These are phyloP conservation scores for Leucocoprinus sp. DNA, from an alignment of 768 basidiomycete species.

Conservation along the genomic window DNA sequence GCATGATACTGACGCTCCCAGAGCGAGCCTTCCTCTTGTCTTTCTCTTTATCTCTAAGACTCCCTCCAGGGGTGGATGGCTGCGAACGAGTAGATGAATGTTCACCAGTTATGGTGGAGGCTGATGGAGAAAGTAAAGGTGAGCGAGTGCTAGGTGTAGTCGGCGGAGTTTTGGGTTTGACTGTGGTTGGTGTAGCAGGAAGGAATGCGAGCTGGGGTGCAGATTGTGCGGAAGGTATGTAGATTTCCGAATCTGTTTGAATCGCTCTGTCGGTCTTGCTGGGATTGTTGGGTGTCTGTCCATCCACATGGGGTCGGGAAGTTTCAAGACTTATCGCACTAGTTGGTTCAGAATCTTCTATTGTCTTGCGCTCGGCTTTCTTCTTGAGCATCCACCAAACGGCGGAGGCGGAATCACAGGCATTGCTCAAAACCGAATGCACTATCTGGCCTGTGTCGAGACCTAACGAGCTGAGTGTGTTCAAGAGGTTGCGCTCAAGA, in stretches of 20 bases:
- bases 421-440: conserved; percentile 87
- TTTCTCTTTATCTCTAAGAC: conserved; percentile 48
- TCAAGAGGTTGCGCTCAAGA: conserved; percentile 73
- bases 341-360: conserved; percentile 23
- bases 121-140: conserved; percentile 50
- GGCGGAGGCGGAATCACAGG: conserved; percentile 87
- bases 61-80: conserved; percentile 63
- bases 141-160: conserved; percentile 34
- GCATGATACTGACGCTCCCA: conserved; percentile 93
- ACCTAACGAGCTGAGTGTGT: conserved; percentile 64
- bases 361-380: conserved; percentile 57
- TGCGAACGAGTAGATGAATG: conserved; percentile 50
- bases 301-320: conserved; percentile 7
- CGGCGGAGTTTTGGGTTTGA: conserved; percentile 45
- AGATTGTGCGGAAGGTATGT: conserved; percentile 10
- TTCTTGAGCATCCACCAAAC: conserved; percentile 95
- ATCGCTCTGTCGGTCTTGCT: conserved; percentile 27
- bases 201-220: conserved; percentile 65
- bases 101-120: conserved; percentile 37
- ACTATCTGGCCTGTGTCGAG: conserved; percentile 92
- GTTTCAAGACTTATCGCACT: conserved; percentile 15
- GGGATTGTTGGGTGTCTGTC: conserved; percentile 24
- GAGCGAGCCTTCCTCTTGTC: conserved; percentile 61
- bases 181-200: conserved; percentile 65
- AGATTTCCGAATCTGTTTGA: conserved; percentile 35